These are phyloP conservation scores for Davidsoniella eucalypti DNA, from an alignment of 2,329 filamentous ascomycete species.

Conservation along the genomic window DNA sequence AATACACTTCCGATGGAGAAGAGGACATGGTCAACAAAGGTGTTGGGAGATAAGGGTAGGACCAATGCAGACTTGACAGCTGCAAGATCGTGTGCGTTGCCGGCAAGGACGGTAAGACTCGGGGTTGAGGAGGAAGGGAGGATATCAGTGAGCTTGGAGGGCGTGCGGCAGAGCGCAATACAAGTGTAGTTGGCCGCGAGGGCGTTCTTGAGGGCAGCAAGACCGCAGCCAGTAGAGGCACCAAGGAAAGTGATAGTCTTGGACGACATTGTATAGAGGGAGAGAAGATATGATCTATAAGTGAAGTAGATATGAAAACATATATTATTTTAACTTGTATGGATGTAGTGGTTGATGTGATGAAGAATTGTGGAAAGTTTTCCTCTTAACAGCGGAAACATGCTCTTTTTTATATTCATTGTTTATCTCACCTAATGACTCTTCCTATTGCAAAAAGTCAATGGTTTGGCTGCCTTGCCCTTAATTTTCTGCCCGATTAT, in stretches of 20 bases:
- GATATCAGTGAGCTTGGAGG: constrained; percentile 28
- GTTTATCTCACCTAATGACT: too few relatives aligned
- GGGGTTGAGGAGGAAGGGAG: constrained; percentile 18
- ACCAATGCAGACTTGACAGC: constrained; percentile 24
- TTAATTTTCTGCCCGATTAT: too few relatives aligned
- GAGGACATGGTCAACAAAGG: constrained; percentile 30
- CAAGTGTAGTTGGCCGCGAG: constrained; percentile 30
- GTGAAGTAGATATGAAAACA: too few relatives aligned
- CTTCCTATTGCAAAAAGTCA: too few relatives aligned
- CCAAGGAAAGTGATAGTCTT: constrained; percentile 35
- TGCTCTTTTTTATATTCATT: too few relatives aligned
- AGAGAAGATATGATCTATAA: too few relatives aligned
- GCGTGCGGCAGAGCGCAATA: constrained; percentile 32
- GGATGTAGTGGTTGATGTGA: too few relatives aligned
- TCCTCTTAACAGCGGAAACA: too few relatives aligned
- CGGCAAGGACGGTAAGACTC: constrained; percentile 26
- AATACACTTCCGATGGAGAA: constrained; percentile 29
- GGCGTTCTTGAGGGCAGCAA: constrained; percentile 28
- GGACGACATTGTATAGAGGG: neutral
- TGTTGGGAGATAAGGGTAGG: constrained; percentile 15
- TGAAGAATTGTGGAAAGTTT: too few relatives aligned
- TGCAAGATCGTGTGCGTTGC: constrained; percentile 29
- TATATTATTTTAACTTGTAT: too few relatives aligned
- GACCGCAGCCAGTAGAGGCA: constrained; percentile 32
- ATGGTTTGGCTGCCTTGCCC: too few relatives aligned